Evolutionary conservation across 1,284 basidiomycete genomes (phyloP), one percentile per base, ranked within the genome.

Genomic region (Microbotryomycetes sp.): DNA sequence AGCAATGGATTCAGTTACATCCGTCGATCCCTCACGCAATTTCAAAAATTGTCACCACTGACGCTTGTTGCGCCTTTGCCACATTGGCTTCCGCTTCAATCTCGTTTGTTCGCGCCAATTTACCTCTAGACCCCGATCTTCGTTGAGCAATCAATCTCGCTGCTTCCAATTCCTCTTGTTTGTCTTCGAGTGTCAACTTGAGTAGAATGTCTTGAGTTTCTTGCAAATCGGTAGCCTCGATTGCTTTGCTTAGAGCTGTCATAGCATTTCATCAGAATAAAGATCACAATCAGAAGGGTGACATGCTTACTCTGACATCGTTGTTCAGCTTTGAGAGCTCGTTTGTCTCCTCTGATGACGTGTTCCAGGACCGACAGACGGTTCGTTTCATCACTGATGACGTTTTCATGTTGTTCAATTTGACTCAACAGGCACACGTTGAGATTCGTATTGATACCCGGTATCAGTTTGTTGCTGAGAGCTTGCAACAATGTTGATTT

Each of bases 51-150:
- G 23, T 16, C 3, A 26, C 12, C 14, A 68, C 74, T 54, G 53
- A 78, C 75, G 58, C 60, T 4, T 63, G 56, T 31, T 76, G 58
- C 0, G 74, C 72, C 22, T 68, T 63, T 30, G 63, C 64, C 6
- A 82, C 72, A 22, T 75, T 72, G n/a, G 76, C 76, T 68, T 86
- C 84, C 1, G 79, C 78, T 16, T 76, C 75, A 46, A 84, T 75
- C 48, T 83, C 77, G 9, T 80, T 80, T 68, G 82, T 81, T 57
- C 85, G 77, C 9, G 85, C 85, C 54, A 80, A 79, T 26, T 80
- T 78, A 0, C 84, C 86, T 30, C 84, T 75, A 7, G 84, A 80
- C 0, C 86, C 85, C 28, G 81, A 83, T 49, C 84, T 76, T 60
- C 82, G 78, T 4, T 77, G 72, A 0, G 86, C 84, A 7, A 82